phyloP scores from a whole-genome alignment of 1,139 yeast genomes.

The Hyphopichia pseudoburtonii region DNA sequence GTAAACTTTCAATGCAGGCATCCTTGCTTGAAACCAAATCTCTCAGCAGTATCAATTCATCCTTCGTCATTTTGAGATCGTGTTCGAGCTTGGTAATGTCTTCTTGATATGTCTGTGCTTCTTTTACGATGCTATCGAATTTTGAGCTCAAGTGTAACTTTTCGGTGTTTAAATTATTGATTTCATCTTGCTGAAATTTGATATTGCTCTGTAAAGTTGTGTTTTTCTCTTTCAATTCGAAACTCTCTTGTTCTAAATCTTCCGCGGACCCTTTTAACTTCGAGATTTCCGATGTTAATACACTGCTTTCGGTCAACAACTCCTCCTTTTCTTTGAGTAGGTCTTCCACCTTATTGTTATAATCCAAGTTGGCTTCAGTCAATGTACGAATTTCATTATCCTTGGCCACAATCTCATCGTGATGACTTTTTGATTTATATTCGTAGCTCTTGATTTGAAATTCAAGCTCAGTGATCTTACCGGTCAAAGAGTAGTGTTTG shows the following conservation, averaged over 20 bases:
- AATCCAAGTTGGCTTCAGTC: slow-evolving; percentile 13
- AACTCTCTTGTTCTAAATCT: slow-evolving; percentile 21
- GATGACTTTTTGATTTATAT: slow-evolving; percentile 3
- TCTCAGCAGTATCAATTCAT: slow-evolving; percentile 3
- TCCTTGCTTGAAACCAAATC: neutral
- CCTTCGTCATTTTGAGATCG: slow-evolving; percentile 1
- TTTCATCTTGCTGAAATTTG: slow-evolving; percentile 3
- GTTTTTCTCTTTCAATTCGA: slow-evolving; percentile 9
- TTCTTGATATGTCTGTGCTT: slow-evolving; percentile 1
- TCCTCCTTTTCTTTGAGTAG: slow-evolving; percentile 18
- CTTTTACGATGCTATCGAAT: slow-evolving; percentile 5
- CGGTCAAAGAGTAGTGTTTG: slow-evolving; percentile 4
- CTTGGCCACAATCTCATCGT: slow-evolving; percentile 6
- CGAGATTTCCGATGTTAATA: slow-evolving; percentile 17
- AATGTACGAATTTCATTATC: slow-evolving; percentile 11
- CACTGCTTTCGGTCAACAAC: slow-evolving; percentile 10
- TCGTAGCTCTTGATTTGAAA: slow-evolving; percentile 5
- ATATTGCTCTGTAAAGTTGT: slow-evolving; percentile 1
- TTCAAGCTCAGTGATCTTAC: slow-evolving; percentile 9
- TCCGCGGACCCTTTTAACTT: slow-evolving; percentile 20
- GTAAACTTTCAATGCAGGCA: slow-evolving; percentile 3
- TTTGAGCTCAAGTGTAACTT: slow-evolving; percentile 1
- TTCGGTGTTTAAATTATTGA: slow-evolving; percentile 3
- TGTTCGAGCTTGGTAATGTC: slow-evolving; percentile 1
- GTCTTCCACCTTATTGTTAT: slow-evolving; percentile 13